phyloP scores from a whole-genome alignment of 2,329 filamentous ascomycete genomes.

The Rutstroemia sp. region DNA sequence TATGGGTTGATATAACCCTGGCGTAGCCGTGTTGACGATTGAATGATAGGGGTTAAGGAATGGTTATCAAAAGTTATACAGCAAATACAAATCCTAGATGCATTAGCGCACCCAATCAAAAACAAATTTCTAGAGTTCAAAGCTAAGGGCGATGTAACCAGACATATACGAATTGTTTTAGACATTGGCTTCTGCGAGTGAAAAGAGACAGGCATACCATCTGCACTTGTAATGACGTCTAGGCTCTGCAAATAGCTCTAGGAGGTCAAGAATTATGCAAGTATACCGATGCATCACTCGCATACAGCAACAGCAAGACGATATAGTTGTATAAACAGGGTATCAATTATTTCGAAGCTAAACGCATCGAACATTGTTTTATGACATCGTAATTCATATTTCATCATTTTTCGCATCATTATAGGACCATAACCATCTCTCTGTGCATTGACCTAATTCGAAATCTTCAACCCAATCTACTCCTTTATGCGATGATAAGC shows the following conservation, averaged over 20 bases:
- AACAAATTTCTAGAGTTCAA: neutral
- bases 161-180: too few species aligned
- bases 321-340: constrained; percentile 2
- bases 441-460: neutral
- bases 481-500: constrained; percentile 13
- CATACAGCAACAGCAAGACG: neutral
- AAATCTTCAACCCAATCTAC: neutral
- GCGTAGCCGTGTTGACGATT: neutral
- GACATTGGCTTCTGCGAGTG: too few species aligned
- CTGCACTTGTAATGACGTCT: too few species aligned
- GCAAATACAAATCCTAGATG: neutral
- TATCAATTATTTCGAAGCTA: constrained; percentile 7
- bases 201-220: too few species aligned
- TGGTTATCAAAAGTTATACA: neutral
- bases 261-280: too few species aligned
- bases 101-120: neutral
- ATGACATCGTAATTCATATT: constrained; percentile 5
- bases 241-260: too few species aligned
- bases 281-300: too few species aligned
- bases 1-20: neutral
- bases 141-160: too few species aligned
- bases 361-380: neutral
- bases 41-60: neutral
- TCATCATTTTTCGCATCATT: neutral
- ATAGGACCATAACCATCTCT: neutral